Percentiles rank a stretch among this genome's conserved stretches.
These are phyloP conservation scores for Monascus ruber DNA, from an alignment of 2,329 filamentous ascomycete species.

Conservation along the genomic window DNA sequence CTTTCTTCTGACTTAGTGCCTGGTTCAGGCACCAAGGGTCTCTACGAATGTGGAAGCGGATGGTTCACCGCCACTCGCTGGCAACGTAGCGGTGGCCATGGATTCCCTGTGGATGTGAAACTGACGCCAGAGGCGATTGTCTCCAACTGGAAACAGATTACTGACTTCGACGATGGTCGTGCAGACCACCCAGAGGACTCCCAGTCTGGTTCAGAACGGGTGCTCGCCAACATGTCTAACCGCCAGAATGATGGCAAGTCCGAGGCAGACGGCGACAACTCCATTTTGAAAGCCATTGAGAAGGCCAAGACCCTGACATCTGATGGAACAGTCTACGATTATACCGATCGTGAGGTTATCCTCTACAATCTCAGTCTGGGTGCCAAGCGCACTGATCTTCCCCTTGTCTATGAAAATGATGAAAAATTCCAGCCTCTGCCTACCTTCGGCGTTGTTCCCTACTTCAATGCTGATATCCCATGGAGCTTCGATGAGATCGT, in stretches of 20 bases:
- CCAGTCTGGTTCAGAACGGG: conserved; percentile 65
- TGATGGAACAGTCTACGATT: conserved; percentile 66
- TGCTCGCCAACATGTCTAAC: conserved; percentile 79
- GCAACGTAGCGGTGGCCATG: conserved; percentile 82
- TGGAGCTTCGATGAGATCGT: conserved; percentile 74
- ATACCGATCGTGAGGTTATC: conserved; percentile 76
- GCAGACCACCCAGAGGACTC: conserved; percentile 75
- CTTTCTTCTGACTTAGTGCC: conserved; percentile 82
- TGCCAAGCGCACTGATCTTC: conserved; percentile 78
- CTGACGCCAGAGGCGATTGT: conserved; percentile 76
- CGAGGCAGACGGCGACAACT: conserved; percentile 38
- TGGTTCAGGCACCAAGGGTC: conserved; percentile 66
- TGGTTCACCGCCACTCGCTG: conserved; percentile 89
- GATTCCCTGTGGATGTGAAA: conserved; percentile 77
- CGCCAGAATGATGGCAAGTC: conserved; percentile 46
- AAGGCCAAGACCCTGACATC: conserved; percentile 60
- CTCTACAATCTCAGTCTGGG: conserved; percentile 94
- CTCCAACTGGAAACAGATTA: conserved; percentile 65
- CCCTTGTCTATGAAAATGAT: conserved; percentile 78
- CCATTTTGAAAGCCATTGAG: conserved; percentile 65
- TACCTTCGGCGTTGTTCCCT: conserved; percentile 93
- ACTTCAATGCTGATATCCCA: conserved; percentile 70
- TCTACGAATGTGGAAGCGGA: conserved; percentile 91
- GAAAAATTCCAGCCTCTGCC: conserved; percentile 91
- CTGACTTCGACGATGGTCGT: conserved; percentile 76